These are phyloP conservation scores for Pinus tabuliformis DNA, from an alignment of 75 land plant genomes.

Conservation along the genomic window DNA sequence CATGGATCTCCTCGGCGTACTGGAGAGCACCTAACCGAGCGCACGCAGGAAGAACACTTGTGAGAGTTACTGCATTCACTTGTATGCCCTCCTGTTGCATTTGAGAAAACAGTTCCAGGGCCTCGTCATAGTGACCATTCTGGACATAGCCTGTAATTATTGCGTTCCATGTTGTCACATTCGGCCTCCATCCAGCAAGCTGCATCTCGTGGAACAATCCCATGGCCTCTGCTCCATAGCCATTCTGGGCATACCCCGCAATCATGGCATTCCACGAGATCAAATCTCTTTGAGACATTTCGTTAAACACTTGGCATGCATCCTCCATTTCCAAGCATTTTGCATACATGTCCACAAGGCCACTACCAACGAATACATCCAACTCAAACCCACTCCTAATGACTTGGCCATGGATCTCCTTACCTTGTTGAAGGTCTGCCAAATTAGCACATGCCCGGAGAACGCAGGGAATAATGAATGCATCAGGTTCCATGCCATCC, in stretches of 20 bases:
- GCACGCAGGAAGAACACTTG: not conserved
- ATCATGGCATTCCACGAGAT: conserved; percentile 48
- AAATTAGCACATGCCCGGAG: conserved; percentile 38
- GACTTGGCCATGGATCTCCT: conserved; percentile 32
- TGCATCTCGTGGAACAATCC: conserved; percentile 32
- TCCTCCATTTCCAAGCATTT: conserved; percentile 26
- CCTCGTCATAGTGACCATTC: conserved; percentile 18
- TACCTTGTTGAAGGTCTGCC: conserved; percentile 8
- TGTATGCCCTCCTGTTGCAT: conserved; percentile 34
- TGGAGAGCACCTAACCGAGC: not conserved
- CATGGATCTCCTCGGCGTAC: not conserved
- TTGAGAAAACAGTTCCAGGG: conserved; percentile 16
- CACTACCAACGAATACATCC: conserved; percentile 29
- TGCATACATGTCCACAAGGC: conserved; percentile 41
- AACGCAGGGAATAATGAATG: conserved; percentile 20
- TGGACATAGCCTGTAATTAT: conserved; percentile 49
- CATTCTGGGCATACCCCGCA: conserved; percentile 35
- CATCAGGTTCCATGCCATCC: conserved; percentile 26
- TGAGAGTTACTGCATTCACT: not conserved
- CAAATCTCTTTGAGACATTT: conserved; percentile 30
- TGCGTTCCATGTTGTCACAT: conserved; percentile 54
- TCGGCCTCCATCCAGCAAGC: conserved; percentile 35
- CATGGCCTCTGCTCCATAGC: conserved; percentile 24
- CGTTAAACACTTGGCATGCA: conserved; percentile 54
- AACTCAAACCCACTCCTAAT: conserved; percentile 16